A percentile compares a stretch with the other conserved stretches of the same genome.
phyloP scores from a whole-genome alignment of 169 alveolate species.

The Plasmodium vinckei region DNA sequence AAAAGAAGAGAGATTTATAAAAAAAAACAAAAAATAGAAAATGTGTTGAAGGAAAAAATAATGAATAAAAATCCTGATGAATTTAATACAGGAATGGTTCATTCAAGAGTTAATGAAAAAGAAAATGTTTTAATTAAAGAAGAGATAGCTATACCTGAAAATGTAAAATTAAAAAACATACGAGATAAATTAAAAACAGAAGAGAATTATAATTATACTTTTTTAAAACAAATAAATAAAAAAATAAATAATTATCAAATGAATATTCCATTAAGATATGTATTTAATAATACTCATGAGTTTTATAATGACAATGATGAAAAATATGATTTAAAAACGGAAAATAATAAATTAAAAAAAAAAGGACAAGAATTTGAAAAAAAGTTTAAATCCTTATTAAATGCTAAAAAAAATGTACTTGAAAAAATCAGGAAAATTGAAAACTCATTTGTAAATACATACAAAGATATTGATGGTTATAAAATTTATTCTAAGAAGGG shows the following conservation, averaged over 20 bases:
- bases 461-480: conserved; percentile 53
- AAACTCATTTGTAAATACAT: conserved; percentile 30
- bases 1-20: conserved; percentile 67
- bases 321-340: conserved; percentile 39
- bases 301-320: conserved; percentile 45
- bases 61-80: conserved; percentile 69
- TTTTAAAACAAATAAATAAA: conserved; percentile 46
- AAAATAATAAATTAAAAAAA: conserved; percentile 48
- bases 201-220: conserved; percentile 11
- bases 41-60: conserved; percentile 60
- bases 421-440: conserved; percentile 25
- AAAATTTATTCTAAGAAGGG: conserved; percentile 9
- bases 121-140: conserved; percentile 25
- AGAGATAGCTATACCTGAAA: conserved; percentile 14
- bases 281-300: conserved; percentile 69
- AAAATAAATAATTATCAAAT: conserved; percentile 24
- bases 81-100: conserved; percentile 70
- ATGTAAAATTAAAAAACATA: conserved; percentile 21
- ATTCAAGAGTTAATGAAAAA: conserved; percentile 33
- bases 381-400: conserved; percentile 20
- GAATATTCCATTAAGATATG: conserved; percentile 42
- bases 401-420: conserved; percentile 22
- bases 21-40: conserved; percentile 59
- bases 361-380: conserved; percentile 25
- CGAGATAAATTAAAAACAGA: conserved; percentile 22